Evolutionary conservation across 768 basidiomycete genomes (phyloP), one percentile per base, ranked within the genome.

Genomic region (Clitopilus passeckerianus): DNA sequence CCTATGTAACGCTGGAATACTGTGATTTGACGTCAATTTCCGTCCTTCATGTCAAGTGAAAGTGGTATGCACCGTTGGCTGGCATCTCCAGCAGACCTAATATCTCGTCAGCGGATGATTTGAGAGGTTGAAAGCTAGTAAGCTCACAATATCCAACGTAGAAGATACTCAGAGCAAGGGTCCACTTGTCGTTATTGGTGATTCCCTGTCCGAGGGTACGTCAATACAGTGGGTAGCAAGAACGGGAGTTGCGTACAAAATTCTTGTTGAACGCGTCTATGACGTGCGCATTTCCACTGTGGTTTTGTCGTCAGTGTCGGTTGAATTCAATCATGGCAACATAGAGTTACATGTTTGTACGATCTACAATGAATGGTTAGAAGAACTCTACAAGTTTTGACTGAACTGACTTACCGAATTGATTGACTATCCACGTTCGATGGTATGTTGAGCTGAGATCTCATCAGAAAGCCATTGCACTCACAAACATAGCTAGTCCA

Each of bases 1-100:
- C 83, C 83, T 54, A 85, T 85, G 62, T 76, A 69, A 10, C 82
- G 76, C 66, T 85, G 83, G 1, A 85, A 72, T 34, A 85, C 83
- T 83, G 61, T 1, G 20, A 30, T 20, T 18, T 18, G n/a, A 22
- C 23, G 52, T 14, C 30, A 53, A 9, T 6, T 35, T 14, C n/a
- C 18, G 6, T 12, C 8, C 16, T 6, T n/a, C 35, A 8, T 9
- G 12, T 18, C 23, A 37, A 24, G 24, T 18, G 55, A 30, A 41
- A n/a, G 20, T 1, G 10, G n/a, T 0, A 57, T 60, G 56, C 56
- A 80, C 83, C 72, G 63, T 85, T 85, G 1, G 82, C 82, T 23
- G 82, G 83, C 71, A 84, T 84, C 65, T 85, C 82, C 8, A 85
- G 68, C 3, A 84, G 72, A 67, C 82, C 65, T 66, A 12, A 34